phyloP scores from a whole-genome alignment of 129 eudicot genomes.

The Flaveria trinervia region DNA sequence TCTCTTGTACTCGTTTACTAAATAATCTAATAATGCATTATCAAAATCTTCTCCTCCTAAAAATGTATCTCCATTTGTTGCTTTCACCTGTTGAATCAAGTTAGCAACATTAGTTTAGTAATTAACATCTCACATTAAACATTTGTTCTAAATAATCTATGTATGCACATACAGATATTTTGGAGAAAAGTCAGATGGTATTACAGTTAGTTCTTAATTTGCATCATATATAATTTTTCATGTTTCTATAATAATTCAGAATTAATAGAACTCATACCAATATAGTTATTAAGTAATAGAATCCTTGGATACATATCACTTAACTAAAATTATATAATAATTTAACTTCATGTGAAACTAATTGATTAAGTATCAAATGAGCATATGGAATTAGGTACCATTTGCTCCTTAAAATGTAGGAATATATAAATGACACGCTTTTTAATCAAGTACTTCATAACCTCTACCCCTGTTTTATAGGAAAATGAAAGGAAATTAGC shows the following conservation, averaged over 20 bases:
- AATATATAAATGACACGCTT: neutral
- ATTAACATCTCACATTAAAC: neutral
- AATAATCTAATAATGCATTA: neutral
- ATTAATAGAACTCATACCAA: too few relatives aligned
- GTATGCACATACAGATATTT: too few relatives aligned
- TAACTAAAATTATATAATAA: too few relatives aligned
- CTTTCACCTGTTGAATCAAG: neutral
- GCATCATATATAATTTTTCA: too few relatives aligned
- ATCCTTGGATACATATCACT: too few relatives aligned
- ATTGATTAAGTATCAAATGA: neutral
- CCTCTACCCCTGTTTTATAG: neutral
- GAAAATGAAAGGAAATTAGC: neutral
- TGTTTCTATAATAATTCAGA: too few relatives aligned
- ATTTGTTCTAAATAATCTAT: too few relatives aligned
- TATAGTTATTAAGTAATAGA: too few relatives aligned
- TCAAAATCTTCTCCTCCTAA: neutral
- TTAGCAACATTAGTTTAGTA: neutral
- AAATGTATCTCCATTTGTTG: neutral
- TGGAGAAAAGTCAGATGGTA: too few relatives aligned
- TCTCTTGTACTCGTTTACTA: neutral
- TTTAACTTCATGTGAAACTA: neutral
- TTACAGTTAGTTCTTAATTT: too few relatives aligned
- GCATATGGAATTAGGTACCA: neutral
- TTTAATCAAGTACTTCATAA: too few relatives aligned
- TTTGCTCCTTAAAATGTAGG: neutral